A percentile compares a stretch with the other conserved stretches of the same genome.
These are phyloP conservation scores for Chenopodium album DNA, from an alignment of 148 eudicot genomes.

Conservation along the genomic window DNA sequence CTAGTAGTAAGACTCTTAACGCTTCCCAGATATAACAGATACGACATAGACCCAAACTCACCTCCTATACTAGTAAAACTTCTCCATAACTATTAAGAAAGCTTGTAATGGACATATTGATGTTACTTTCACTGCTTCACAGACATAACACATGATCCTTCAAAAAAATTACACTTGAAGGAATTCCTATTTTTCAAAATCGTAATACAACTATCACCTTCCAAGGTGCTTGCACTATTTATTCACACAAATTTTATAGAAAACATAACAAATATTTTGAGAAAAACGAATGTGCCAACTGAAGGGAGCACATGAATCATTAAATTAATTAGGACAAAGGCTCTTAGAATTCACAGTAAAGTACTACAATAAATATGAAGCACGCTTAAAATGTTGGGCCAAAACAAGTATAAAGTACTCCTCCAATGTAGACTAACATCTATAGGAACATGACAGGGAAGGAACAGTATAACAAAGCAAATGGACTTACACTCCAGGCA, in stretches of 20 bases:
- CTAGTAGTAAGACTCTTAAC: background rate
- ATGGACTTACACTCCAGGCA: background rate
- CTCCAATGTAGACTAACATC: background rate
- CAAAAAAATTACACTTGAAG: background rate
- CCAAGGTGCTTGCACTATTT: background rate
- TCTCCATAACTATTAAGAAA: background rate
- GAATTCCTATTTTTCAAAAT: background rate
- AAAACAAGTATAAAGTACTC: background rate
- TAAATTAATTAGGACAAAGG: background rate
- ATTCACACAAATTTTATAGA: no score
- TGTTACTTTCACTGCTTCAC: background rate
- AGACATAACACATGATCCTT: background rate
- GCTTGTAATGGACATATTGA: background rate
- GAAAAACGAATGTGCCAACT: background rate
- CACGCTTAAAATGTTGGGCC: background rate
- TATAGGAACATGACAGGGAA: background rate
- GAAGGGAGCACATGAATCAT: background rate
- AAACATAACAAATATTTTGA: background rate
- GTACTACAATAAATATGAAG: background rate
- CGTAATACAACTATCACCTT: background rate
- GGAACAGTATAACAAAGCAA: background rate
- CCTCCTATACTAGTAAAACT: background rate
- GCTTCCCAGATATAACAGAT: background rate
- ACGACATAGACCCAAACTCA: background rate
- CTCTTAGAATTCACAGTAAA: background rate